These are phyloP conservation scores for Epichloe baconii DNA, from an alignment of 2,329 filamentous ascomycete genomes.

Conservation along the genomic window DNA sequence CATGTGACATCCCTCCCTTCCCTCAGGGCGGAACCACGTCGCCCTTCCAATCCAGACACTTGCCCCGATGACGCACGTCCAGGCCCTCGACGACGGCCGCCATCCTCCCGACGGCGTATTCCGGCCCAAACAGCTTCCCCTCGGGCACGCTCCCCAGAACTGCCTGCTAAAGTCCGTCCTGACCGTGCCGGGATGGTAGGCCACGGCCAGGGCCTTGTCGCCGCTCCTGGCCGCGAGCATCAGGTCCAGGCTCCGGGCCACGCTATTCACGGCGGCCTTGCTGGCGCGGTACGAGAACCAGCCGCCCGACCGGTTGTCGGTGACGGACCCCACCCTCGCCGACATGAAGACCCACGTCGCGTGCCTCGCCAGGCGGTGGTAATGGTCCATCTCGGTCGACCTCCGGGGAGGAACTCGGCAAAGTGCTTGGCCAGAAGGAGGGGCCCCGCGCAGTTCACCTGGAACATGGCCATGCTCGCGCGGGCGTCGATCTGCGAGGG, in stretches of 20 bases:
- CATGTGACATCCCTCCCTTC: background rate
- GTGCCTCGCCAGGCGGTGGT: conserved; percentile 27
- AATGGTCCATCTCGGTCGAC: conserved; percentile 16
- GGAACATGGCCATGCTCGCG: conserved; percentile 53
- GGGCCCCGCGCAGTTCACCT: conserved; percentile 60
- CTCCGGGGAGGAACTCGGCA: conserved; percentile 53
- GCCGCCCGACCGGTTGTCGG: conserved; percentile 60
- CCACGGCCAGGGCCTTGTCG: conserved; percentile 52
- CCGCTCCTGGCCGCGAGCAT: conserved; percentile 44
- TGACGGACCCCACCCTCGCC: conserved; percentile 61
- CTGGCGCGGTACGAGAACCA: conserved; percentile 74
- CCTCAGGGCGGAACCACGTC: conserved; percentile 45
- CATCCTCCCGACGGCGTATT: conserved; percentile 53
- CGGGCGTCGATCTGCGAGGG: conserved; percentile 47
- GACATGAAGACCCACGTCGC: conserved; percentile 65
- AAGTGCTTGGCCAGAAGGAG: conserved; percentile 70
- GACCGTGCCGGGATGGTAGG: conserved; percentile 71
- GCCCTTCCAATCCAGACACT: conserved; percentile 58
- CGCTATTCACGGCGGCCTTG: conserved; percentile 61
- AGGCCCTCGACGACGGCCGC: conserved; percentile 43
- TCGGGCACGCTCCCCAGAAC: conserved; percentile 55
- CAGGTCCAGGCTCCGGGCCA: conserved; percentile 60
- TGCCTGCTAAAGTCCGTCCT: conserved; percentile 58
- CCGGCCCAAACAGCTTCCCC: conserved; percentile 50
- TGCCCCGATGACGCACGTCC: conserved; percentile 39